Conservation (phyloP, 805 yeast species). For the Hanseniaspora guilliermondii region DNA sequence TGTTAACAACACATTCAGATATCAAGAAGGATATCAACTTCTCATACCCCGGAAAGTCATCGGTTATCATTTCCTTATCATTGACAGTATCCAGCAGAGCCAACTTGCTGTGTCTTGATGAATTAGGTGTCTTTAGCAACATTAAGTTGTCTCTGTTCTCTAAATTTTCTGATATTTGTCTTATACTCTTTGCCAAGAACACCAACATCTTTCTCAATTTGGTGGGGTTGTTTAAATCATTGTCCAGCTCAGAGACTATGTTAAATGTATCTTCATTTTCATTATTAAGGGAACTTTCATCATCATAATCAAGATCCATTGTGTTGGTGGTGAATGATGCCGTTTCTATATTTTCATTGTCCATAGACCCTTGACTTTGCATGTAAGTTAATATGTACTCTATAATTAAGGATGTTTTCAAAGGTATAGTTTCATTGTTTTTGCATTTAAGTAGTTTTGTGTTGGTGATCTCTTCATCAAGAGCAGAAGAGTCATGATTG, state of each 20-base stretch:
- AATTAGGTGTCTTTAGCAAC: neutral
- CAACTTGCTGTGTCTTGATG: conserved; percentile 1
- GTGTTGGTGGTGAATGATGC: neutral
- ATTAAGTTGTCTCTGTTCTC: neutral
- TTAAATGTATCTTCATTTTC: neutral
- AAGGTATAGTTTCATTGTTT: neutral
- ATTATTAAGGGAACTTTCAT: neutral
- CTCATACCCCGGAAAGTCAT: neutral
- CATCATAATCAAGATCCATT: neutral
- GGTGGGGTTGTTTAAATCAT: neutral
- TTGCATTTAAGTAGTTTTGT: neutral
- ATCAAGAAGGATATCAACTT: neutral
- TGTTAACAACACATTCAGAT: conserved; percentile 10
- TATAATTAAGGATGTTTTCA: neutral
- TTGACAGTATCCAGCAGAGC: neutral
- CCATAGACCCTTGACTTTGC: neutral
- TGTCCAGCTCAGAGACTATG: neutral
- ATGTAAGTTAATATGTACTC: conserved; percentile 9
- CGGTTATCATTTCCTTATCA: neutral
- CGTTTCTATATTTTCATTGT: neutral
- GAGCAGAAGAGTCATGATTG: neutral
- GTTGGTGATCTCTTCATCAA: conserved; percentile 10
- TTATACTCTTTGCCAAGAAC: neutral
- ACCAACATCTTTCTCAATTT: conserved; percentile 1
- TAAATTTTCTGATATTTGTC: neutral